Evolutionary conservation across 257 asterid genomes (phyloP), one percentile per base, ranked within the genome.

Genomic region (Echium plantagineum): DNA sequence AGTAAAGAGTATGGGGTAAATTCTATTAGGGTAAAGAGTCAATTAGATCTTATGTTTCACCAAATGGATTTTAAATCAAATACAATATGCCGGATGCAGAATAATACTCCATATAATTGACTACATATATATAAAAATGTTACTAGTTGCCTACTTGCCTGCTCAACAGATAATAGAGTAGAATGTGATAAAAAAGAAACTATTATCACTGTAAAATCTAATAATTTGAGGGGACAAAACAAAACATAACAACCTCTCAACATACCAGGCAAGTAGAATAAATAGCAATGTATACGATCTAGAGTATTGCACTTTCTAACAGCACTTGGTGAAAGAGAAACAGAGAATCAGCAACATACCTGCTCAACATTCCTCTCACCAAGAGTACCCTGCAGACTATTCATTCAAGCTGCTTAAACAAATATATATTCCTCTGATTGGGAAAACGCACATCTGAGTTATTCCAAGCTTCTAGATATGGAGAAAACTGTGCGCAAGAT

Each of bases 311-410:
- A 21, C 7, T 53, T 53, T 10, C 21, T n/a, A 8, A 9, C 21
- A 19, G 22, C 24, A 7, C 21, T 5, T 53, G 21, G 58, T 51
- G 54, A 49, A 15, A 64, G 18, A 9, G 31, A 69, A 52, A 49
- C 67, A 64, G 48, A 20, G 52, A 58, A 19, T 38, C 56, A 49
- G 38, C 53, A 57, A 65, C 51, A 49, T 66, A 82, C 94, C 94
- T 80, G 87, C 65, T 72, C 74, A 48, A 81, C 72, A 57, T 78
- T 76, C 81, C 77, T 74, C 64, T 78, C 94, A 7, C 76, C 81
- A 55, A 80, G 66, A 70, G 81, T 71, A 68, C 72, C 63, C 73
- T 59, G 84, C 65, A 58, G 30, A 59, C 63, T 71, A 74, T 74
- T 75, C 94, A 82, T 85, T 81, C 78, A 72, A 74, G 70, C 75